These are phyloP conservation scores for Canavalia ensiformis DNA, from an alignment of 306 rosid genomes.

Conservation along the genomic window DNA sequence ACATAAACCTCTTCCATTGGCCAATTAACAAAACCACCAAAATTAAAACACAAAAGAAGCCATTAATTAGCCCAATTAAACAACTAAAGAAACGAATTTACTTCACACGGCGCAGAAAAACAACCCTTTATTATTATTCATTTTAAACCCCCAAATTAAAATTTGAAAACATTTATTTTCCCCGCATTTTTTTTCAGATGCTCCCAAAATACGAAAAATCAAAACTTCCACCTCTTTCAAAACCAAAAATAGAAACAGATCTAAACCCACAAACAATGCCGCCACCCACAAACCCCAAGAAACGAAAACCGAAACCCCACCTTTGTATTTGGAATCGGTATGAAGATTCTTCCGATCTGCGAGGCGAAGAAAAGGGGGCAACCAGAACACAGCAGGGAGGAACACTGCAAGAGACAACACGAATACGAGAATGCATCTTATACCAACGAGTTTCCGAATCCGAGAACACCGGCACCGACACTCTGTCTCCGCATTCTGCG, in stretches of 20 bases:
- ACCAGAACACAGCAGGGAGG: conserved; percentile 87
- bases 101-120: background rate
- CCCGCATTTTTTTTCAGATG: conserved; percentile 42
- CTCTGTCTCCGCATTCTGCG: conserved; percentile 55
- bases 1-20: conserved; percentile 24
- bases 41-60: conserved; percentile 10
- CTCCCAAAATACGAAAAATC: background rate
- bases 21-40: conserved; percentile 27
- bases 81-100: conserved; percentile 35
- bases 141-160: conserved; percentile 25
- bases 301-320: conserved; percentile 46
- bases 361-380: conserved; percentile 74
- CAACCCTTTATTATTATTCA: background rate
- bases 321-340: conserved; percentile 67
- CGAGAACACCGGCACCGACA: conserved; percentile 60
- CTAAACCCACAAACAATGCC: conserved; percentile 56
- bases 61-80: conserved; percentile 28
- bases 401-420: conserved; percentile 70
- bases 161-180: background rate
- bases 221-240: background rate
- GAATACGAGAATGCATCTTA: conserved; percentile 76
- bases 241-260: conserved; percentile 57
- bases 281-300: conserved; percentile 40
- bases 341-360: conserved; percentile 70
- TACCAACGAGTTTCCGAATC: conserved; percentile 64